Base-by-base conservation (phyloP, 2,329 filamentous ascomycete genomes). In the Drechslerella coelobrocha region DNA sequence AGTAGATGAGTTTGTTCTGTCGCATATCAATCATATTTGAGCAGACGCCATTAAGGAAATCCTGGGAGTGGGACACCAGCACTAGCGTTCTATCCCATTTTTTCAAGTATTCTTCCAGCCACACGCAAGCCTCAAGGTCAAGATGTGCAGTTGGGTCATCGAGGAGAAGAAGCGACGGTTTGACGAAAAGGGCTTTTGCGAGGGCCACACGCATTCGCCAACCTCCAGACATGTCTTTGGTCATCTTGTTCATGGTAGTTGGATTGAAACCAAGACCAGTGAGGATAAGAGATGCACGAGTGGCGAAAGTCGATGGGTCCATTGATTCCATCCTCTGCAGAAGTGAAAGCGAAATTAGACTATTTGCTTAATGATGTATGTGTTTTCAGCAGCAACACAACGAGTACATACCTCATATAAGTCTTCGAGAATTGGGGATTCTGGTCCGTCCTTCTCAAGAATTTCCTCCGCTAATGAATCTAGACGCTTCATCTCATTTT, bases 261-360 rank as follows among this genome's bases (percentile, higher is more conserved):
- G 97, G 97, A 88, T 99, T 96, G 87, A 99, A 99, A 75, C 94
- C 94, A 68, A 99, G 89, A 92, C 94, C 94, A 61, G 94, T 99
- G 76, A 99, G 82, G 79, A 99, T 99, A 75, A 97, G 88, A 61
- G 93, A 96, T 72, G 94, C 94, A 79, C 94, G 91, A 72, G 93
- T 96, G 78, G 91, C 84, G 82, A 99, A 99, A 56, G 95, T 99
- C 37, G 92, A 95, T 51, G 94, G 94, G 78, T 99, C 95, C 93
- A 99, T 97, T 81, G 88, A 89, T 82, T 99, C 94, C 86, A 97
- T 96, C 80, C 94, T 92, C 91, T 96, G 75, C 50, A 41, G 19
- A n/a, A 41, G 27, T 34, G 10, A 37, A n/a, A 23, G 24, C n/a
- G 17, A 26, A 23, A 10, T 54, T 23, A 27, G 31, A 1, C 24